Conservation (phyloP, 2,329 filamentous ascomycete genomes). For the Verticillium isaacii region DNA sequence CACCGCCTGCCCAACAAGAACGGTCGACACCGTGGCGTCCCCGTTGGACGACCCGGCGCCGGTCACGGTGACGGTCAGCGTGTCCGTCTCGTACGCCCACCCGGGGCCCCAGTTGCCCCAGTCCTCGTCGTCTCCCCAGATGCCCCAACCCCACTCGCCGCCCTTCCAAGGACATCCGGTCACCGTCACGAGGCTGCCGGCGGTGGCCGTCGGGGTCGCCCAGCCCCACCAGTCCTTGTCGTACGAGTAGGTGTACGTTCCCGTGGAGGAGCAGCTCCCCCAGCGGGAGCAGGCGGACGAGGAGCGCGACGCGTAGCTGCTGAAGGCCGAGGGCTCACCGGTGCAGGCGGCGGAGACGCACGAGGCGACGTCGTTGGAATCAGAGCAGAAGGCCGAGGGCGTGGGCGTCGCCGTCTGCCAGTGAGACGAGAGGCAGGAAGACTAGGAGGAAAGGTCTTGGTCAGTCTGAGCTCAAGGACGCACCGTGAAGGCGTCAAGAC, state of each 20-base stretch:
- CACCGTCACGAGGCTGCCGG: slow-evolving; percentile 13
- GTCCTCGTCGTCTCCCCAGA: slow-evolving; percentile 14
- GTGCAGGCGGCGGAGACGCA: slow-evolving; percentile 18
- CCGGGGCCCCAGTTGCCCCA: slow-evolving; percentile 14
- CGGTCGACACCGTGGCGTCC: slow-evolving; percentile 1
- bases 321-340: slow-evolving; percentile 10
- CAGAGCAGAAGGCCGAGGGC: slow-evolving; percentile 16
- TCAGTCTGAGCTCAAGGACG: background rate
- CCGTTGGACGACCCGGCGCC: background rate
- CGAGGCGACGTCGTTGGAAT: slow-evolving; percentile 8
- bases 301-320: slow-evolving; percentile 14
- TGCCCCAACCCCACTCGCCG: slow-evolving; percentile 11
- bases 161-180: slow-evolving; percentile 20
- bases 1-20: slow-evolving; percentile 6
- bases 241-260: slow-evolving; percentile 19
- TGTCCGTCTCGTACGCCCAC: slow-evolving; percentile 16
- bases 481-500: background rate
- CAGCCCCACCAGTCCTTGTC: slow-evolving; percentile 7
- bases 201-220: slow-evolving; percentile 8
- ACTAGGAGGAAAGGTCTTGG: background rate
- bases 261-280: slow-evolving; percentile 13
- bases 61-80: slow-evolving; percentile 14
- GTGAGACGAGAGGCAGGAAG: slow-evolving; percentile 18
- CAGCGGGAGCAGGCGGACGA: slow-evolving; percentile 16
- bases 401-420: slow-evolving; percentile 16